Evolutionary conservation across 2,329 filamentous ascomycete genomes (phyloP).

Genomic region (Cytospora piceae): DNA sequence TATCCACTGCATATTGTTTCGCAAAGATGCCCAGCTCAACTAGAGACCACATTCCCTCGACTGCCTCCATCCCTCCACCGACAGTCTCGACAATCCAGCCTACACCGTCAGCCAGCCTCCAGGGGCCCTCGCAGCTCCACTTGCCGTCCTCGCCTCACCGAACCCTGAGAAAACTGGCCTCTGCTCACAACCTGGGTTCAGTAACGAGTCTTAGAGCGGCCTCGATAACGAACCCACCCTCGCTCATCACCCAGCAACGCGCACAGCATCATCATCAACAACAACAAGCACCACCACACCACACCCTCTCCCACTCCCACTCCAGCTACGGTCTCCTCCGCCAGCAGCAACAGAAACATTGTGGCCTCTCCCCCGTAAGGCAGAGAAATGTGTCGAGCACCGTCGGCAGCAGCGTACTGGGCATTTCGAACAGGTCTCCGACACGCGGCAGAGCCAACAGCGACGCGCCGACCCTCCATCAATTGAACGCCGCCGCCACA

Average conservation of each 20-base stretch:
- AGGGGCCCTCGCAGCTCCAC: constrained; percentile 47
- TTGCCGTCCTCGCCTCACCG: constrained; percentile 66
- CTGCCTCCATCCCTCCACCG: constrained; percentile 10
- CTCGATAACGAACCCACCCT: constrained; percentile 53
- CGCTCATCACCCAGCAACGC: constrained; percentile 67
- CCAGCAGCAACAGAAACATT: constrained; percentile 35
- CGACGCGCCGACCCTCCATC: constrained; percentile 56
- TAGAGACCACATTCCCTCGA: constrained; percentile 31
- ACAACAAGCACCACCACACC: constrained; percentile 40
- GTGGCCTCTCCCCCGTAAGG: constrained; percentile 41
- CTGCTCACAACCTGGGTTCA: constrained; percentile 69
- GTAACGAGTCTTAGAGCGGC: constrained; percentile 36
- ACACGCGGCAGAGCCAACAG: constrained; percentile 72
- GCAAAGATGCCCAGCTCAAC: constrained; percentile 38
- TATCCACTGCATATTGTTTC: constrained; percentile 11
- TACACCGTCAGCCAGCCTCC: constrained; percentile 18
- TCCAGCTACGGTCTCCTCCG: constrained; percentile 27
- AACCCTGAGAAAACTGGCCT: constrained; percentile 73
- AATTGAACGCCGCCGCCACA: constrained; percentile 31
- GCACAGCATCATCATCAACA: constrained; percentile 49
- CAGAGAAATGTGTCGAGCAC: constrained; percentile 39
- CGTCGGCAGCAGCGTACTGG: constrained; percentile 24
- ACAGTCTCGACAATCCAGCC: constrained; percentile 23
- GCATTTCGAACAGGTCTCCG: constrained; percentile 46
- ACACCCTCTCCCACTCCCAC: constrained; percentile 31